These are phyloP conservation scores for Candida fluviatilis DNA, from an alignment of 805 yeast species.

Conservation along the genomic window DNA sequence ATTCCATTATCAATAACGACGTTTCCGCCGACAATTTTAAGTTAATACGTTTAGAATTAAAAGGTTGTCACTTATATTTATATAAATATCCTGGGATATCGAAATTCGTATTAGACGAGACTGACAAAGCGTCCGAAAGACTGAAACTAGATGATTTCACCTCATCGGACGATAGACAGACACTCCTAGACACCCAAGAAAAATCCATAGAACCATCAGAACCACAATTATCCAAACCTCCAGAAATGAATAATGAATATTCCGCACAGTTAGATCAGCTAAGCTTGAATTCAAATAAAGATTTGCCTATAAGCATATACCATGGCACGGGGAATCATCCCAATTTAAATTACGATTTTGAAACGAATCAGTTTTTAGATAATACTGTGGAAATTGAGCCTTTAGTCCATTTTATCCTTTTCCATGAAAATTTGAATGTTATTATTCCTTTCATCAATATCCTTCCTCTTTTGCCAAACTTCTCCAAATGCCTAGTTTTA, in stretches of 20 bases:
- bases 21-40: slow-evolving; percentile 34
- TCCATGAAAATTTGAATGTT: slow-evolving; percentile 14
- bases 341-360: slow-evolving; percentile 42
- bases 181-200: too few species aligned
- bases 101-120: slow-evolving; percentile 22
- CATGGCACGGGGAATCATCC: slow-evolving; percentile 29
- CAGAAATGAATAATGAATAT: background rate
- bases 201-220: too few species aligned
- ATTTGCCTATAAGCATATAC: slow-evolving; percentile 7
- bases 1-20: slow-evolving; percentile 30
- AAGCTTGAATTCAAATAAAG: background rate
- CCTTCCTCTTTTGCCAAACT: slow-evolving; percentile 34
- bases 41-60: slow-evolving; percentile 61
- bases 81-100: slow-evolving; percentile 54
- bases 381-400: slow-evolving; percentile 60
- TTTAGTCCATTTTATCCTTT: slow-evolving; percentile 67
- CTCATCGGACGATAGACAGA: too few species aligned
- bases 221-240: background rate
- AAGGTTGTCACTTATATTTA: slow-evolving; percentile 61
- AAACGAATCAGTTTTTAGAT: slow-evolving; percentile 32
- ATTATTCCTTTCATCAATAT: slow-evolving; percentile 19
- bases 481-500: slow-evolving; percentile 24
- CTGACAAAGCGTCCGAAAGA: too few species aligned
- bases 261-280: background rate
- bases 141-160: too few species aligned